These are phyloP conservation scores for Annona squamosa DNA, from an alignment of 164 flowering plant genomes.

Conservation along the genomic window DNA sequence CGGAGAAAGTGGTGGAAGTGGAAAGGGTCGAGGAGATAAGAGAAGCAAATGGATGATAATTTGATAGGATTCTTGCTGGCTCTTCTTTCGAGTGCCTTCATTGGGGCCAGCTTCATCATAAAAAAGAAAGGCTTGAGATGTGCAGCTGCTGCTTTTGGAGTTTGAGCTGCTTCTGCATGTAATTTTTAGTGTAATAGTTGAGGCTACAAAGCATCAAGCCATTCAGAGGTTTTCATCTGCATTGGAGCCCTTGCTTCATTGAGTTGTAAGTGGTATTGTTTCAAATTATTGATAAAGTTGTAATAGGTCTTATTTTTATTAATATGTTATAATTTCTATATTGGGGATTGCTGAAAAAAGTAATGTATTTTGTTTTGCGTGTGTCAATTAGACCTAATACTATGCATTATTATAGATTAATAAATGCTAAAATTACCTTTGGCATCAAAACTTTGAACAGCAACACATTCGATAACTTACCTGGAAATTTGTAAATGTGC, in stretches of 20 bases:
- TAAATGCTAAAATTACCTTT: too few species aligned
- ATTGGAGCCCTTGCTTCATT: conserved; percentile 48
- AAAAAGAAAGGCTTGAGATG: conserved; percentile 76
- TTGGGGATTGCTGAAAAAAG: too few species aligned
- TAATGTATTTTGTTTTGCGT: too few species aligned
- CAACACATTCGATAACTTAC: not conserved
- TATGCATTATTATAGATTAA: too few species aligned
- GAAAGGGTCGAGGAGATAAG: too few species aligned
- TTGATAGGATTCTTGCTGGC: conserved; percentile 59
- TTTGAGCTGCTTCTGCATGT: conserved; percentile 66
- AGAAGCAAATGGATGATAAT: too few species aligned
- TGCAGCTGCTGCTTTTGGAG: conserved; percentile 70
- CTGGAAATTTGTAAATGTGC: not conserved
- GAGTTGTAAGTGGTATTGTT: conserved; percentile 21
- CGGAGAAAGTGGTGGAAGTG: too few species aligned
- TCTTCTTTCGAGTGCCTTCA: conserved; percentile 61
- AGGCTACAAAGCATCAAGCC: conserved; percentile 35
- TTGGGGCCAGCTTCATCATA: conserved; percentile 72
- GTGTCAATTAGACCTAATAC: too few species aligned
- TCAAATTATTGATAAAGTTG: not conserved
- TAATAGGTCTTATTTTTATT: too few species aligned
- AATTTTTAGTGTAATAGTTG: conserved; percentile 41
- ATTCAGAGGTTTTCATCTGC: conserved; percentile 37
- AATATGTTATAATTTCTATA: too few species aligned
- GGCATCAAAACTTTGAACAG: too few species aligned